A percentile compares a stretch with the other conserved stretches of the same genome.
phyloP scores from a whole-genome alignment of 192 early-diverging fungal genomes.

The Allomyces arbusculus region DNA sequence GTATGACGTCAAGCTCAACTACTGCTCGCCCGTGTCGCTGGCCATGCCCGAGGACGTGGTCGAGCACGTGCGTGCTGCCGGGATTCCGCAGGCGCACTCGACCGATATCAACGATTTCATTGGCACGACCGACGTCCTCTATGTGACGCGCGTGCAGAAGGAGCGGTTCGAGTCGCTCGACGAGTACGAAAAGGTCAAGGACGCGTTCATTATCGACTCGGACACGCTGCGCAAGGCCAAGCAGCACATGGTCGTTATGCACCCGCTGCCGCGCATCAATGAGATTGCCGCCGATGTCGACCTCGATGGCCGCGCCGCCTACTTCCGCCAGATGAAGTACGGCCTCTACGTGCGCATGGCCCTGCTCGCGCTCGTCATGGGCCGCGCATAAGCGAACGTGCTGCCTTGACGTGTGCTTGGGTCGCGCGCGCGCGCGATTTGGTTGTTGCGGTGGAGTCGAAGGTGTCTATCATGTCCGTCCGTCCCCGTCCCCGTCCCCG shows the following conservation, averaged over 20 bases:
- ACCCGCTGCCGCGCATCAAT: conserved; percentile 81
- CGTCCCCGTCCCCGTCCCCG: too few relatives aligned
- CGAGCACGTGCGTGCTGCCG: conserved; percentile 11
- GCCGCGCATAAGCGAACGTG: conserved; percentile 1
- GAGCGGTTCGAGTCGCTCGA: conserved; percentile 59
- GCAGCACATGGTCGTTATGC: conserved; percentile 95
- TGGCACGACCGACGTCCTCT: conserved; percentile 75
- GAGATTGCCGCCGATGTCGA: conserved; percentile 97
- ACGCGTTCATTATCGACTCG: conserved; percentile 70
- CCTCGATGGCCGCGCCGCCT: conserved; percentile 89
- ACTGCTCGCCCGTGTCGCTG: conserved; percentile 64
- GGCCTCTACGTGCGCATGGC: conserved; percentile 98
- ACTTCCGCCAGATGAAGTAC: conserved; percentile 97
- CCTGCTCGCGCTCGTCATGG: conserved; percentile 65
- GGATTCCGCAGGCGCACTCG: conserved; percentile 47
- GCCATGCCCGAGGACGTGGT: conserved; percentile 70
- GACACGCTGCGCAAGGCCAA: conserved; percentile 68
- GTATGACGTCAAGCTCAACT: conserved; percentile 87
- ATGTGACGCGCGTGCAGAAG: conserved; percentile 91
- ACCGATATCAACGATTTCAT: conserved; percentile 54
- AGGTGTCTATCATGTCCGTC: too few relatives aligned
- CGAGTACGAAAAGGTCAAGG: conserved; percentile 66
- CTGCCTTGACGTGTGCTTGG: too few relatives aligned
- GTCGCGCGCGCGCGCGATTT: too few relatives aligned
- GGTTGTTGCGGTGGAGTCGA: too few relatives aligned